Conservation (phyloP, 2,329 filamentous ascomycete species). For the Pseudopithomyces chartarum region DNA sequence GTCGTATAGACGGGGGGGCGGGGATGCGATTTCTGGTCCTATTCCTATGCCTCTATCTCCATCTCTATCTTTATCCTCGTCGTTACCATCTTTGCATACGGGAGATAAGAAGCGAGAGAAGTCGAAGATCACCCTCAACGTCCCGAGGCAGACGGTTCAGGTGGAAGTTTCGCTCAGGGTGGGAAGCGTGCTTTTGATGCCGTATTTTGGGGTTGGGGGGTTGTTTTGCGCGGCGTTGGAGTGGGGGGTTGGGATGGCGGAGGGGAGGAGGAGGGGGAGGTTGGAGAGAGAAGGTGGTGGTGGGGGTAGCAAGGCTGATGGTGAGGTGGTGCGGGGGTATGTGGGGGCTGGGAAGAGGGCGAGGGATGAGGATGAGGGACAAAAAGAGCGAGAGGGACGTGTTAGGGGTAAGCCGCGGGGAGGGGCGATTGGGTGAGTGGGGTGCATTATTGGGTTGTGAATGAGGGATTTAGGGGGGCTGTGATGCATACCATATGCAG, state of each 20-base stretch:
- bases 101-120: slow-evolving; percentile 2
- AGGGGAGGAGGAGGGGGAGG: not conserved
- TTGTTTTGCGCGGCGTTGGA: slow-evolving; percentile 21
- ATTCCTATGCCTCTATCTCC: too few species aligned
- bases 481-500: too few species aligned
- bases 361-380: too few species aligned
- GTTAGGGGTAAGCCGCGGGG: too few species aligned
- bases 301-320: not conserved
- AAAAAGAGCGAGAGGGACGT: too few species aligned
- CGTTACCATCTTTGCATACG: too few species aligned
- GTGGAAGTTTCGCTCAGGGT: slow-evolving; percentile 14
- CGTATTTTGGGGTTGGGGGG: slow-evolving; percentile 23
- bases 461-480: too few species aligned
- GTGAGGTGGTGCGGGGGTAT: not conserved
- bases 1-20: slow-evolving; percentile 28
- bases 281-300: not conserved
- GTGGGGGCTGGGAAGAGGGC: too few species aligned
- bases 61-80: too few species aligned
- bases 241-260: slow-evolving; percentile 25
- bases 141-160: slow-evolving; percentile 9
- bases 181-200: slow-evolving; percentile 24
- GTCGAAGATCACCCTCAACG: slow-evolving; percentile 14
- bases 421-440: too few species aligned
- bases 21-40: too few species aligned
- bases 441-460: too few species aligned